A percentile compares a stretch with the other conserved stretches of the same genome.
Evolutionary conservation across 1,284 basidiomycete species (phyloP).

Genomic region (Cutaneotrichosporon mucoides): DNA sequence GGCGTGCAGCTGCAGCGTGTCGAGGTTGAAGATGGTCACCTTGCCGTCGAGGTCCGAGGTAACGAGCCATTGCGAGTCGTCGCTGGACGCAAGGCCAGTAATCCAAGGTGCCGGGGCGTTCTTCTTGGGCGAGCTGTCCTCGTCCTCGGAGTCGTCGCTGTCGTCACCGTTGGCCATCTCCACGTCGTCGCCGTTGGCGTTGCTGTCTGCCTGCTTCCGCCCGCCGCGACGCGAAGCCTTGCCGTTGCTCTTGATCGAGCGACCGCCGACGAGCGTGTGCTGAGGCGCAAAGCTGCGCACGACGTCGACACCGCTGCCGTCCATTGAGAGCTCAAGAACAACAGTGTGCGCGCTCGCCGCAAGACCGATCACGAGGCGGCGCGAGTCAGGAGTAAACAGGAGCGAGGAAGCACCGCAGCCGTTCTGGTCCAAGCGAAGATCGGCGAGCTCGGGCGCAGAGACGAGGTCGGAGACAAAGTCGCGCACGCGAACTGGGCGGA

Average conservation of each 20-base stretch:
- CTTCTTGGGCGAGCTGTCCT: slow-evolving; percentile 28
- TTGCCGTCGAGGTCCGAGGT: slow-evolving; percentile 70
- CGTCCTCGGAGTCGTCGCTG: slow-evolving; percentile 32
- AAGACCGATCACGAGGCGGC: slow-evolving; percentile 70
- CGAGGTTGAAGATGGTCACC: slow-evolving; percentile 84
- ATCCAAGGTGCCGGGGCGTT: slow-evolving; percentile 44
- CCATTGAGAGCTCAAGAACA: slow-evolving; percentile 62
- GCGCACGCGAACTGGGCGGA: slow-evolving; percentile 63
- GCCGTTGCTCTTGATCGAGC: slow-evolving; percentile 25
- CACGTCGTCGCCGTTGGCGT: slow-evolving; percentile 10
- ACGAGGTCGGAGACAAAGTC: slow-evolving; percentile 46
- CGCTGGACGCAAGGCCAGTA: slow-evolving; percentile 65
- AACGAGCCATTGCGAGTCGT: slow-evolving; percentile 90
- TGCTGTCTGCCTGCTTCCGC: not conserved
- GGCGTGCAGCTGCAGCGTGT: slow-evolving; percentile 76
- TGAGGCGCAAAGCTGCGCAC: slow-evolving; percentile 17
- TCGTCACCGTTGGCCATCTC: slow-evolving; percentile 18
- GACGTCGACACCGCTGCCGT: slow-evolving; percentile 9
- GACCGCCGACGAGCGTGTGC: slow-evolving; percentile 20
- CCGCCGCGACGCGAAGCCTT: slow-evolving; percentile 4
- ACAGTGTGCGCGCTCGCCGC: slow-evolving; percentile 64
- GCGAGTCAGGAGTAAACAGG: slow-evolving; percentile 80
- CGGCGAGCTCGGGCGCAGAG: slow-evolving; percentile 32
- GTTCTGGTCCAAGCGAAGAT: slow-evolving; percentile 38
- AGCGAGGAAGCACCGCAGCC: slow-evolving; percentile 68